phyloP scores from a whole-genome alignment of 2,329 filamentous ascomycete genomes.

The Penicillium sp. region DNA sequence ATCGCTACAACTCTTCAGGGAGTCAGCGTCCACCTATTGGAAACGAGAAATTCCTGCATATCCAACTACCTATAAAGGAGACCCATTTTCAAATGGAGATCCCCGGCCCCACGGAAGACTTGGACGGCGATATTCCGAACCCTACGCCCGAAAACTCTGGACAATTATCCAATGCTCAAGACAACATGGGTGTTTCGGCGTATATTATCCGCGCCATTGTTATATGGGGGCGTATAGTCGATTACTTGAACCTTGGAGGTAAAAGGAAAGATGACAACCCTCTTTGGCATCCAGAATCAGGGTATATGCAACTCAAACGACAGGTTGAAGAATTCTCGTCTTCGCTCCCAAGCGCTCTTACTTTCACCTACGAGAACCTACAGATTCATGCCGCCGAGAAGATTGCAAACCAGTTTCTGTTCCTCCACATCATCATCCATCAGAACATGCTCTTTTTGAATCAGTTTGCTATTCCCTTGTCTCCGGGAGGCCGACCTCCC shows the following conservation, averaged over 20 bases:
- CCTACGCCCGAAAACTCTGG: conserved; percentile 66
- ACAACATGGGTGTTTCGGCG: conserved; percentile 93
- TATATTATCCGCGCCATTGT: conserved; percentile 86
- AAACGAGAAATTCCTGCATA: conserved; percentile 83
- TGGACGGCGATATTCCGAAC: conserved; percentile 72
- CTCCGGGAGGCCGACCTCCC: conserved; percentile 66
- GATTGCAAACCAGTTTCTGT: conserved; percentile 88
- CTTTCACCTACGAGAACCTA: conserved; percentile 80
- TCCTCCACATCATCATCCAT: conserved; percentile 86
- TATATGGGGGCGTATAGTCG: conserved; percentile 87
- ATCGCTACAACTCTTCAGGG: conserved; percentile 94
- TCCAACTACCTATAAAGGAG: conserved; percentile 90
- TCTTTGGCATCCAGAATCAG: conserved; percentile 82
- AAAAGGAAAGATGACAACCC: conserved; percentile 76
- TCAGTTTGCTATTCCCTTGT: conserved; percentile 76
- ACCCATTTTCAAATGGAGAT: conserved; percentile 90
- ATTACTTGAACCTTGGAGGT: conserved; percentile 87
- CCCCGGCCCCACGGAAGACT: conserved; percentile 80
- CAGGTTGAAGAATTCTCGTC: conserved; percentile 72
- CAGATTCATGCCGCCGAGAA: conserved; percentile 82
- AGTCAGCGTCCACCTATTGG: conserved; percentile 91
- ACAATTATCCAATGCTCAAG: conserved; percentile 67
- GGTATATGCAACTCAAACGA: conserved; percentile 70
- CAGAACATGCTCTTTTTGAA: conserved; percentile 91
- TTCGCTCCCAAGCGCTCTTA: conserved; percentile 70